Base-by-base conservation (phyloP, 768 basidiomycete species). In the Dentipellis sp. region DNA sequence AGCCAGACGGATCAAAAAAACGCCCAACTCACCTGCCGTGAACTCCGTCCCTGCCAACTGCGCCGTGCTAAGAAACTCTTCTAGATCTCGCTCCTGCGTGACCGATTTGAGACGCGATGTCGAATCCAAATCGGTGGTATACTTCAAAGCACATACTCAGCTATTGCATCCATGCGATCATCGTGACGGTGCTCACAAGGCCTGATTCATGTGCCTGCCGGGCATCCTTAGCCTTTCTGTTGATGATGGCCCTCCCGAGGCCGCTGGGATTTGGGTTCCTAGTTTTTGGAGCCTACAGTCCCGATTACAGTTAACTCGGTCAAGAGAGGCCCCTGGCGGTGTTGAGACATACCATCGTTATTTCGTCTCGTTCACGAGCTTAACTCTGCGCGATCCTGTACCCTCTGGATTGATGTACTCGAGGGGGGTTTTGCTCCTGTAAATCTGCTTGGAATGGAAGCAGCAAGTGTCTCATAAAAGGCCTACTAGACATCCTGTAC, bases 21-120 rank as follows among this genome's bases (percentile, higher is more conserved):
- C n/a, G 19, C 42, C 42, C 34, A 22, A 63, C 81, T 37, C 58
- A 95, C 94, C 95, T 37, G 95, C 95, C 16, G 92, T 91, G 66
- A 99, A 99, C 63, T 99, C 92, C 10, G 89, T 89, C 52, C 88
- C 95, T 12, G 97, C 97, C 54, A 99, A 75, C 64, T 93, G 89
- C 10, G 97, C 97, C 11, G 91, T 97, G 66, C 83, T 94, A 55
- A 99, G 71, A 68, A 99, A 99, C 70, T 94, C 95, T 62, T 97
- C 94, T 17, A 99, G 75, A 74, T 97, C 94, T 55, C 83, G 76
- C 72, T 99, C 95, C 71, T 98, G 94, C 0, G 97, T 99, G 19
- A 99, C 84, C 0, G 95, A 97, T 66, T 86, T 82, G 38, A 99
- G 78, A 36, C 84, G 83, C 53, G 76, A 76, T 7, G 82, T 77